Conservation (phyloP, 257 asterid species). For the Ocimum tenuiflorum region DNA sequence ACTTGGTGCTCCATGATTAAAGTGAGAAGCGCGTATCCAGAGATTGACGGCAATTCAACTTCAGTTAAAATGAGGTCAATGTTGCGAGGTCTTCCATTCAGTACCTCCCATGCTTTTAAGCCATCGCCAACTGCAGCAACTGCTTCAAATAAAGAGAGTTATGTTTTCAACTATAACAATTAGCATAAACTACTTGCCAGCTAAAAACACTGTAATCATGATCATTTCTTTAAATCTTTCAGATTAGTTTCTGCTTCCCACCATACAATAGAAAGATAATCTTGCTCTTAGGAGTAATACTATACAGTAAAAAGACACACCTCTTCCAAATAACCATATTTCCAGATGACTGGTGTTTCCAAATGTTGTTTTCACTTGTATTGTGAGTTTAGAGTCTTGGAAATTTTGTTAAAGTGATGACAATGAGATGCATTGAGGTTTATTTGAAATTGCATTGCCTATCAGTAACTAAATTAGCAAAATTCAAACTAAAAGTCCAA, state of each 20-base stretch:
- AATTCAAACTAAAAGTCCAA: background rate
- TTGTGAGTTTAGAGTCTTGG: no score
- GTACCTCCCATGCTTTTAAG: conserved; percentile 87
- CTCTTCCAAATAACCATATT: no score
- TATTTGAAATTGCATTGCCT: background rate
- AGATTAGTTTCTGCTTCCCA: background rate
- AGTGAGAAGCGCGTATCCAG: conserved; percentile 94
- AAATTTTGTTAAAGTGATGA: background rate
- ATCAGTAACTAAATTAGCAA: background rate
- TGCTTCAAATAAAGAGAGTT: conserved; percentile 26
- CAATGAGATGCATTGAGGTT: background rate
- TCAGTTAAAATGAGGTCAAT: conserved; percentile 87
- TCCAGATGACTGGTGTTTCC: no score
- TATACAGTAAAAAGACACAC: no score
- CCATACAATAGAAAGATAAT: no score
- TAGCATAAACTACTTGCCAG: background rate
- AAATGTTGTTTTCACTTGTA: no score
- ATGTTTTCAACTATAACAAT: background rate
- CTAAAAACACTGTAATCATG: background rate
- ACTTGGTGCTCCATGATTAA: conserved; percentile 79
- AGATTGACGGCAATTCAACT: conserved; percentile 85
- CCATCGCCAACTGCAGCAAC: conserved; percentile 93
- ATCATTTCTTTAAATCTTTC: background rate
- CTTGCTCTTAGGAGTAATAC: no score
- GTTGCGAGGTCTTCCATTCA: conserved; percentile 54